Percentiles rank a stretch among this genome's conserved stretches.
Evolutionary conservation across 352 stramenopile species (phyloP).

Genomic region (Phytophthora pinifolia): DNA sequence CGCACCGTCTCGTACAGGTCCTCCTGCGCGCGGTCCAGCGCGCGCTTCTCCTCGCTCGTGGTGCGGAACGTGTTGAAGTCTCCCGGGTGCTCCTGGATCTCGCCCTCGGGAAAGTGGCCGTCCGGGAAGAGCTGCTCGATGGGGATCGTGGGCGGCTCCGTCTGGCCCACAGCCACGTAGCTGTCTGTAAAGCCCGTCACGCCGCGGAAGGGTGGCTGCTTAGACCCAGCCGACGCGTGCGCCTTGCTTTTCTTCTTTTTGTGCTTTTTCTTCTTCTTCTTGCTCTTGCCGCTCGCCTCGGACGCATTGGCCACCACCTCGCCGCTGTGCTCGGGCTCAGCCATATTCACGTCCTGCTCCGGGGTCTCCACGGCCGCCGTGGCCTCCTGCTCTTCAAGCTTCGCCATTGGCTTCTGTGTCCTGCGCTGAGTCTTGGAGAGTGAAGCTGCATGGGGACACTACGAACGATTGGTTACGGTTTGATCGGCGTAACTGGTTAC

Average conservation of each 20-base stretch:
- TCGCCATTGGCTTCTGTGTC: slow-evolving; percentile 16
- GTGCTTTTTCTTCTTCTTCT: slow-evolving; percentile 85
- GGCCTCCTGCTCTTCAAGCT: slow-evolving; percentile 26
- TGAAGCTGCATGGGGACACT: no score
- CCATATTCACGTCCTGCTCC: slow-evolving; percentile 20
- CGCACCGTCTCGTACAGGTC: slow-evolving; percentile 78
- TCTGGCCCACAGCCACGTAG: slow-evolving; percentile 94
- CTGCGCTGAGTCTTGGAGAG: slow-evolving; percentile 13
- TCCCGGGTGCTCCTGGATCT: slow-evolving; percentile 92
- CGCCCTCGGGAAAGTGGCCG: slow-evolving; percentile 87
- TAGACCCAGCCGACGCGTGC: slow-evolving; percentile 33
- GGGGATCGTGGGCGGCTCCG: slow-evolving; percentile 94
- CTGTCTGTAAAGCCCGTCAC: slow-evolving; percentile 92
- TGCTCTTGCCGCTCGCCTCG: slow-evolving; percentile 5
- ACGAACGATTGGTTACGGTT: no score
- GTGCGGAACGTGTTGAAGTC: slow-evolving; percentile 93
- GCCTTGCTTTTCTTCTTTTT: slow-evolving; percentile 70
- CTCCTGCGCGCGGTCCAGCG: slow-evolving; percentile 73
- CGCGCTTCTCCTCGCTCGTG: slow-evolving; percentile 84
- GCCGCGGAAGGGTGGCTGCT: slow-evolving; percentile 64
- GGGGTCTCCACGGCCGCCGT: slow-evolving; percentile 1
- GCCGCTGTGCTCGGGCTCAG: slow-evolving; percentile 19
- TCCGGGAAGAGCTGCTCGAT: slow-evolving; percentile 67
- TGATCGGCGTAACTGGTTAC: no score
- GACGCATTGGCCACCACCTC: background rate